A percentile compares a stretch with the other conserved stretches of the same genome.
Conservation (phyloP, 306 rosid genomes). For the Morella rubra region DNA sequence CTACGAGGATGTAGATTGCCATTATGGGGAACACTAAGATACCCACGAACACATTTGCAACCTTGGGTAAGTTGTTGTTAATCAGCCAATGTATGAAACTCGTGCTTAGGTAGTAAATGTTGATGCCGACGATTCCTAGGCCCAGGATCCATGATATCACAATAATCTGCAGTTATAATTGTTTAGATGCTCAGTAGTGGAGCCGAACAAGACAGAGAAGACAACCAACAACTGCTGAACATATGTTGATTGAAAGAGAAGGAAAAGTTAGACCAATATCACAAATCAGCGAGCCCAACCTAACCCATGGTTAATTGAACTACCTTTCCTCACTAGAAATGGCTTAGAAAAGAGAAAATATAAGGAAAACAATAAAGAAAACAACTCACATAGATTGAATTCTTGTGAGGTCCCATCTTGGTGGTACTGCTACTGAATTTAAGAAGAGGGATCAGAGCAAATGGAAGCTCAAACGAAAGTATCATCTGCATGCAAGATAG, state of each 20-base stretch:
- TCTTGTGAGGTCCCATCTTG: slow-evolving; percentile 95
- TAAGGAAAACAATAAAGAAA: not conserved
- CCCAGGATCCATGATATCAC: slow-evolving; percentile 75
- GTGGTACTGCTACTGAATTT: slow-evolving; percentile 75
- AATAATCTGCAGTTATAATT: slow-evolving; percentile 45
- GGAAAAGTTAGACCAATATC: too few relatives aligned
- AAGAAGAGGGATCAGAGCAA: slow-evolving; percentile 85
- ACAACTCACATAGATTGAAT: slow-evolving; percentile 48
- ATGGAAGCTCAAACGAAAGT: slow-evolving; percentile 88
- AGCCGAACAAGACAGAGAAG: not conserved
- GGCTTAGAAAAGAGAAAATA: not conserved
- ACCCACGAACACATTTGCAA: slow-evolving; percentile 62
- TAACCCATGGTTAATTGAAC: too few relatives aligned
- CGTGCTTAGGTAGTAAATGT: slow-evolving; percentile 77
- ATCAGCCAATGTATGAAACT: slow-evolving; percentile 74
- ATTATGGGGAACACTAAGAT: slow-evolving; percentile 76
- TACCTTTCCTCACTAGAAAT: not conserved
- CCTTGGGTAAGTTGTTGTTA: slow-evolving; percentile 59
- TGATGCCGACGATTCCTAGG: slow-evolving; percentile 60
- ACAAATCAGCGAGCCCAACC: too few relatives aligned
- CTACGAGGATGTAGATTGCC: slow-evolving; percentile 50
- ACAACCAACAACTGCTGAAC: not conserved
- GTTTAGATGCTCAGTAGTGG: not conserved
- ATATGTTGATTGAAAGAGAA: too few relatives aligned
- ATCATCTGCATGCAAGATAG: slow-evolving; percentile 65